These are phyloP conservation scores for Aspergillus ochraceus DNA, from an alignment of 2,329 filamentous ascomycete genomes.

Conservation along the genomic window DNA sequence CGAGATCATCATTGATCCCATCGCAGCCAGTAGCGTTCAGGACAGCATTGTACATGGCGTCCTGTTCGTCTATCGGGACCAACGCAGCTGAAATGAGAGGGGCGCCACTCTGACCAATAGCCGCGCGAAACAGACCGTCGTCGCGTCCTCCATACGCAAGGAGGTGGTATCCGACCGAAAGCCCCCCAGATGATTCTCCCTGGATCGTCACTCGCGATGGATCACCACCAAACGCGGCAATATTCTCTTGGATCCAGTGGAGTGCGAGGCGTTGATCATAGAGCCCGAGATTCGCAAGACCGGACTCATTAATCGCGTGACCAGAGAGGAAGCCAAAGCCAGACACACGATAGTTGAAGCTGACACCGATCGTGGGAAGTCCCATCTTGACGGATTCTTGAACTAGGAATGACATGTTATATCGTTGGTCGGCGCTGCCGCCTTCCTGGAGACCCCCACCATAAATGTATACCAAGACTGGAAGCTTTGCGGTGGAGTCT, in stretches of 20 bases:
- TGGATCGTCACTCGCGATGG: constrained; percentile 14
- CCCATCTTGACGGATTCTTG: constrained; percentile 49
- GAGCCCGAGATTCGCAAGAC: not conserved
- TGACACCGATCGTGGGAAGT: constrained; percentile 52
- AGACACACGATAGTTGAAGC: constrained; percentile 39
- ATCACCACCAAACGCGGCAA: constrained; percentile 3
- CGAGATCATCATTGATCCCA: not conserved
- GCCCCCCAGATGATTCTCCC: constrained; percentile 18
- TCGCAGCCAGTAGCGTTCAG: constrained; percentile 10
- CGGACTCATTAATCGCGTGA: not conserved
- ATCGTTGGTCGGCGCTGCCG: constrained; percentile 36
- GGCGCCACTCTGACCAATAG: constrained; percentile 19
- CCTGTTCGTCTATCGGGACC: constrained; percentile 3
- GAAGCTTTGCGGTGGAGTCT: constrained; percentile 5
- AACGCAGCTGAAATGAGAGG: constrained; percentile 5
- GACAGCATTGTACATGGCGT: constrained; percentile 8
- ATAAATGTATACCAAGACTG: constrained; percentile 24
- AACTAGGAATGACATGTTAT: constrained; percentile 62
- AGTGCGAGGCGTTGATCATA: constrained; percentile 1
- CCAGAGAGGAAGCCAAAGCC: not conserved
- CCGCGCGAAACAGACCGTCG: constrained; percentile 23
- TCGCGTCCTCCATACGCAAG: constrained; percentile 25
- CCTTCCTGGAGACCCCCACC: constrained; percentile 46
- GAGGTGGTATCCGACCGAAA: constrained; percentile 18
- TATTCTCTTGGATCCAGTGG: constrained; percentile 2